These are phyloP conservation scores for Gremmenia infestans DNA, from an alignment of 2,329 filamentous ascomycete genomes.

Conservation along the genomic window DNA sequence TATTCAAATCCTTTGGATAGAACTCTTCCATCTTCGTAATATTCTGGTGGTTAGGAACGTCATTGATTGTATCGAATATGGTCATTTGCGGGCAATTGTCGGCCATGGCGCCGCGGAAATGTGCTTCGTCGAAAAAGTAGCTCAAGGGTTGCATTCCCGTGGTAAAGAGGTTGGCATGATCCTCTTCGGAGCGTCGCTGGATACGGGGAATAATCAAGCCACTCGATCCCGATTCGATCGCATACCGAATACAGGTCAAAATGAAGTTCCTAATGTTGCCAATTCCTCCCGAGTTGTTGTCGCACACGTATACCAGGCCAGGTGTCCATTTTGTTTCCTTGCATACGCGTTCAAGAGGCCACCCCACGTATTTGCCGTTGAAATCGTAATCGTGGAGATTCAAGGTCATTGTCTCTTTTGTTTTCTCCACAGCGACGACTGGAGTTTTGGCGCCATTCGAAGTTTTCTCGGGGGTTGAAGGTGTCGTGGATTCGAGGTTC, in stretches of 20 bases:
- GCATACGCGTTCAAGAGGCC: conserved; percentile 42
- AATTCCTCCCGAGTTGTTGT: conserved; percentile 47
- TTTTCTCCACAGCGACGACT: not conserved
- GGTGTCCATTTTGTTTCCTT: conserved; percentile 38
- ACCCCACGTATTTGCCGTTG: conserved; percentile 33
- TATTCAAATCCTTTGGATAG: conserved; percentile 29
- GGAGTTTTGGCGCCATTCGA: not conserved
- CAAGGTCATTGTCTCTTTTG: conserved; percentile 10
- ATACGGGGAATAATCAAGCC: conserved; percentile 43
- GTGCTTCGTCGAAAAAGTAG: conserved; percentile 44
- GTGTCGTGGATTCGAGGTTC: not conserved
- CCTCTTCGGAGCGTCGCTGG: conserved; percentile 37
- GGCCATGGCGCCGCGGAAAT: conserved; percentile 38
- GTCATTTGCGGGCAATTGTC: conserved; percentile 40
- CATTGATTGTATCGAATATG: conserved; percentile 35
- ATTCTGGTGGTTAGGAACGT: conserved; percentile 35
- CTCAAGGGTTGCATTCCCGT: conserved; percentile 35
- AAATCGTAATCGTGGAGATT: conserved; percentile 32
- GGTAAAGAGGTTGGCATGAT: conserved; percentile 40
- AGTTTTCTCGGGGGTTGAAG: not conserved
- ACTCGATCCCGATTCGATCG: conserved; percentile 43
- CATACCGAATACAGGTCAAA: conserved; percentile 45
- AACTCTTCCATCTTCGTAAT: conserved; percentile 36
- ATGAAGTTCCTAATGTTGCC: conserved; percentile 48
- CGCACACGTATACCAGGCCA: conserved; percentile 43